phyloP scores from a whole-genome alignment of 2,329 filamentous ascomycete genomes.

The Furcasterigmium sp. region DNA sequence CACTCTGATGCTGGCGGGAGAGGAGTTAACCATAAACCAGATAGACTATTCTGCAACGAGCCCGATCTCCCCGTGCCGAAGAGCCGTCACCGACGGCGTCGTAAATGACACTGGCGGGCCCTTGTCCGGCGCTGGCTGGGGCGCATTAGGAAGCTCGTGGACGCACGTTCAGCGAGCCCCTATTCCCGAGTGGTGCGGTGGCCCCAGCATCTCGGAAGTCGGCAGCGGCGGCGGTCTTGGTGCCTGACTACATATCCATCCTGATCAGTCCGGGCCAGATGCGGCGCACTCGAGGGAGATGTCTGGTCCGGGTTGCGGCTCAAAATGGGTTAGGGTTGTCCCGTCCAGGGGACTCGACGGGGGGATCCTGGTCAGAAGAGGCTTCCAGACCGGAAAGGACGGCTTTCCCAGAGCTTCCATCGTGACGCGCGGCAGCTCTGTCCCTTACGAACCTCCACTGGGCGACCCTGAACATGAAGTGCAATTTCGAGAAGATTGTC shows the following conservation, averaged over 20 bases:
- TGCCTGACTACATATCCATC: too few relatives aligned
- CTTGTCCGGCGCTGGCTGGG: too few relatives aligned
- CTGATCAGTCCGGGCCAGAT: too few relatives aligned
- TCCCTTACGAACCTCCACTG: background rate
- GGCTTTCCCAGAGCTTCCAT: background rate
- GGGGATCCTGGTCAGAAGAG: background rate
- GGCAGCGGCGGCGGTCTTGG: background rate
- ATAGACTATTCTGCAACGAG: too few relatives aligned
- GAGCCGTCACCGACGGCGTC: too few relatives aligned
- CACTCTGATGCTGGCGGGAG: too few relatives aligned
- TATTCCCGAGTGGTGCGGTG: background rate
- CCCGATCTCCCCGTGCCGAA: too few relatives aligned
- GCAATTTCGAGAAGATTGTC: background rate
- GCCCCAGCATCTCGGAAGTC: background rate
- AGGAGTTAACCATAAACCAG: too few relatives aligned
- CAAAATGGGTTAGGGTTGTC: constrained; percentile 1
- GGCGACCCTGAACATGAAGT: background rate
- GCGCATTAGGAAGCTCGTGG: too few relatives aligned
- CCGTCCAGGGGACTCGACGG: background rate
- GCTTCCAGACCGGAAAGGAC: background rate
- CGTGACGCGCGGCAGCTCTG: background rate
- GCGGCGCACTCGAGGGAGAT: too few relatives aligned
- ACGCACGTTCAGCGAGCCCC: too few relatives aligned
- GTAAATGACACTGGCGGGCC: too few relatives aligned
- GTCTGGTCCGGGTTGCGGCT: background rate